Evolutionary conservation across 306 rosid genomes (phyloP).

Genomic region (Trifolium subterraneum): DNA sequence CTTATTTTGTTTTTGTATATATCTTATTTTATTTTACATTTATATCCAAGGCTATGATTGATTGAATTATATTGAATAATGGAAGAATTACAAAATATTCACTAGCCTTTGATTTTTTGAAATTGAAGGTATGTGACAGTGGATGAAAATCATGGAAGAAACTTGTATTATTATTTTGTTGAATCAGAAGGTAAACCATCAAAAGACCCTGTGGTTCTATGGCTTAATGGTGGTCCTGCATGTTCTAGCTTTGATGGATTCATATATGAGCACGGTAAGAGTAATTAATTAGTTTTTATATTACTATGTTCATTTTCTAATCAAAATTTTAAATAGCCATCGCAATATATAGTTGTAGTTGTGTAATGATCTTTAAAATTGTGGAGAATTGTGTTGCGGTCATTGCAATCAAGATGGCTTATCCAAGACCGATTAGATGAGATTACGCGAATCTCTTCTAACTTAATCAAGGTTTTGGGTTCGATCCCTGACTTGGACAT

Average conservation of each 20-base stretch:
- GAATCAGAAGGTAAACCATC: slow-evolving; percentile 72
- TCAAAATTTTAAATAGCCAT: too few species aligned
- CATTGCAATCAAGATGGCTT: too few species aligned
- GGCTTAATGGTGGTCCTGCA: slow-evolving; percentile 98
- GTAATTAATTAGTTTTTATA: background rate
- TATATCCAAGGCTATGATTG: background rate
- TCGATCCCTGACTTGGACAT: too few species aligned
- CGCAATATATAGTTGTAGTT: too few species aligned
- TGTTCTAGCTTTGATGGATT: slow-evolving; percentile 95
- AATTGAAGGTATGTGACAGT: slow-evolving; percentile 16
- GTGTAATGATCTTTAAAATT: too few species aligned
- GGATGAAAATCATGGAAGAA: slow-evolving; percentile 51
- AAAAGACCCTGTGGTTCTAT: slow-evolving; percentile 82
- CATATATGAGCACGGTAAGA: slow-evolving; percentile 81
- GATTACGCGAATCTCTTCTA: too few species aligned
- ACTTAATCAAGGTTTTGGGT: too few species aligned
- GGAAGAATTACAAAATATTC: background rate
- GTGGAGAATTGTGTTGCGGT: too few species aligned
- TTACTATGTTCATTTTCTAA: background rate
- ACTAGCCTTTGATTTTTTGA: background rate
- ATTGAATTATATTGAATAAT: background rate
- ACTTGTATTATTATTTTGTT: slow-evolving; percentile 77
- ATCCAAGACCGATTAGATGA: too few species aligned
- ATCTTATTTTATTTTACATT: background rate
- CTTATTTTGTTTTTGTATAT: too few species aligned